phyloP scores from a whole-genome alignment of 2,329 filamentous ascomycete species.

The Anthostomella pinea region DNA sequence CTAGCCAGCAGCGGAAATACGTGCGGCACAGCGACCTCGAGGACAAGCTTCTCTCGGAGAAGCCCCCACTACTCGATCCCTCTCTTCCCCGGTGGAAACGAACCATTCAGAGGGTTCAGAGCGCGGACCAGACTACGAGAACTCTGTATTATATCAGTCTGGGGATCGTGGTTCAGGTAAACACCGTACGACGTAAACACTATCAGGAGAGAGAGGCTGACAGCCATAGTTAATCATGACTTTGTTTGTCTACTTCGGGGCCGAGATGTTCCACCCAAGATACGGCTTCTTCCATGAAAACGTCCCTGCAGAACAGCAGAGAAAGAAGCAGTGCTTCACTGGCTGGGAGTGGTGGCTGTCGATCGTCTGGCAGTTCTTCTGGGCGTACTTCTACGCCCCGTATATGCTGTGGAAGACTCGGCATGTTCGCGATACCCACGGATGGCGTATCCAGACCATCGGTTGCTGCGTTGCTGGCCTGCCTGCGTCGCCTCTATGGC shows the following conservation, averaged over 20 bases:
- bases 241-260: slow-evolving; percentile 59
- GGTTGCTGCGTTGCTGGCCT: slow-evolving; percentile 49
- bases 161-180: slow-evolving; percentile 57
- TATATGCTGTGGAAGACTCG: slow-evolving; percentile 60
- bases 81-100: slow-evolving; percentile 11
- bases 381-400: slow-evolving; percentile 61
- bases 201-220: not conserved
- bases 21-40: slow-evolving; percentile 25
- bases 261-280: slow-evolving; percentile 61
- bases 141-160: slow-evolving; percentile 49
- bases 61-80: slow-evolving; percentile 26
- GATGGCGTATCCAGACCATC: slow-evolving; percentile 64
- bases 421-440: slow-evolving; percentile 60
- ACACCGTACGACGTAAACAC: slow-evolving; percentile 7
- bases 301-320: slow-evolving; percentile 52
- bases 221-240: slow-evolving; percentile 53
- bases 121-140: slow-evolving; percentile 45
- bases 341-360: slow-evolving; percentile 71
- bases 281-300: slow-evolving; percentile 62
- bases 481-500: slow-evolving; percentile 65
- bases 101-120: slow-evolving; percentile 34
- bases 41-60: slow-evolving; percentile 12
- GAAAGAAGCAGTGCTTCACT: slow-evolving; percentile 35
- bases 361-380: slow-evolving; percentile 62
- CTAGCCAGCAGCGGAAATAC: slow-evolving; percentile 49